Conservation (phyloP, 2,329 filamentous ascomycete species). For the Ceratocystis papillata region DNA sequence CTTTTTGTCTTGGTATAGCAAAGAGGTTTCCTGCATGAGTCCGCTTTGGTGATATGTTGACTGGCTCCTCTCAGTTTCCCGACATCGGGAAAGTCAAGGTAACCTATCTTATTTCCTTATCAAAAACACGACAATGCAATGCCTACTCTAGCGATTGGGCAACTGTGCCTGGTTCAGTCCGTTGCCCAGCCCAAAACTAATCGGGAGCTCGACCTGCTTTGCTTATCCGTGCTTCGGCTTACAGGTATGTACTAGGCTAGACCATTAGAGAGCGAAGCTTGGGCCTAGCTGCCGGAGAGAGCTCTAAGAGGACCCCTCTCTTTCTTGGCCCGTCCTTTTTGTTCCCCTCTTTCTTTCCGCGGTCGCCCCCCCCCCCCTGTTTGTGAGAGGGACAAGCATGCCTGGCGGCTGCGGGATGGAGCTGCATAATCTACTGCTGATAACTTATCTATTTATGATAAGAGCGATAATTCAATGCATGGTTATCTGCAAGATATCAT, state of each 20-base stretch:
- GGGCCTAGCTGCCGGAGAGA: neutral
- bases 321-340: neutral
- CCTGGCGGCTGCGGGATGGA: neutral
- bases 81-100: neutral
- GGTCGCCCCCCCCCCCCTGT: neutral
- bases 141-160: neutral
- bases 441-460: conserved; percentile 4
- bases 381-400: neutral
- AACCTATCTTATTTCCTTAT: neutral
- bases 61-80: neutral
- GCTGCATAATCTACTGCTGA: conserved; percentile 13
- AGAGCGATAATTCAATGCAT: neutral
- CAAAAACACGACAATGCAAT: neutral
- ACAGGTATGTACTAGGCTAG: neutral
- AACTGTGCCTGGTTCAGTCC: neutral
- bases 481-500: neutral
- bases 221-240: neutral
- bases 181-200: neutral
- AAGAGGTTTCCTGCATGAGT: neutral
- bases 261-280: neutral
- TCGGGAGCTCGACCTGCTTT: neutral
- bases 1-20: neutral
- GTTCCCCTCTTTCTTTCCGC: neutral
- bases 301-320: neutral
- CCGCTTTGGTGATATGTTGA: neutral